Conservation (phyloP, 257 asterid species). For the Solanum tarapatanum region DNA sequence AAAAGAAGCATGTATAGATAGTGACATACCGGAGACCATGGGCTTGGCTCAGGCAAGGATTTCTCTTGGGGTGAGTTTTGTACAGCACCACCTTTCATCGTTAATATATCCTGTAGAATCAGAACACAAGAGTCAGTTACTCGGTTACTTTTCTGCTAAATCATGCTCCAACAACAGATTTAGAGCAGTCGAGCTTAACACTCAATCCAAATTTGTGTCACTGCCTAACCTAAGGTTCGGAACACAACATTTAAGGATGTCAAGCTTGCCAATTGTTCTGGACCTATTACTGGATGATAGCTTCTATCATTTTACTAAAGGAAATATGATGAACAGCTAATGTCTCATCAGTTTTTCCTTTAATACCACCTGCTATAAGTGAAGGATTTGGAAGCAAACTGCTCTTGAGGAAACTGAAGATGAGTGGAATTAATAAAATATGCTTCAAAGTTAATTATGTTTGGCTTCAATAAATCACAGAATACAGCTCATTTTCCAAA, state of each 20-base stretch:
- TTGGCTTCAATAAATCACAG: not conserved
- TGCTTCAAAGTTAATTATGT: not conserved
- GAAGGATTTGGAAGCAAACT: not conserved
- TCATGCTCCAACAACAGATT: not conserved
- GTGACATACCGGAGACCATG: constrained; percentile 93
- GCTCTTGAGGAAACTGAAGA: not conserved
- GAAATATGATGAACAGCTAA: not conserved
- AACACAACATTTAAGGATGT: not conserved
- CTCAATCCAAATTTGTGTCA: not conserved
- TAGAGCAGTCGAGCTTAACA: not conserved
- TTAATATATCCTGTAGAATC: constrained; percentile 61
- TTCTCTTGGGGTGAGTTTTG: constrained; percentile 92
- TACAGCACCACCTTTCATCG: constrained; percentile 79
- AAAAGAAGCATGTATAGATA: constrained; percentile 1
- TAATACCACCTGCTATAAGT: not conserved
- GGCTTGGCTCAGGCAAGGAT: constrained; percentile 76
- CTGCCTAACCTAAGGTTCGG: not conserved
- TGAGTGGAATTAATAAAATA: not conserved
- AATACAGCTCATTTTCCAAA: not conserved
- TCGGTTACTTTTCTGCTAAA: not conserved
- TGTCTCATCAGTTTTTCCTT: not conserved
- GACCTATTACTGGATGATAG: not conserved
- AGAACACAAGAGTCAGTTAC: not conserved
- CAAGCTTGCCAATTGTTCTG: not conserved
- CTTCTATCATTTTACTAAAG: not conserved